Evolutionary conservation across 768 basidiomycete species (phyloP).

Genomic region (Tulasnella calospora): DNA sequence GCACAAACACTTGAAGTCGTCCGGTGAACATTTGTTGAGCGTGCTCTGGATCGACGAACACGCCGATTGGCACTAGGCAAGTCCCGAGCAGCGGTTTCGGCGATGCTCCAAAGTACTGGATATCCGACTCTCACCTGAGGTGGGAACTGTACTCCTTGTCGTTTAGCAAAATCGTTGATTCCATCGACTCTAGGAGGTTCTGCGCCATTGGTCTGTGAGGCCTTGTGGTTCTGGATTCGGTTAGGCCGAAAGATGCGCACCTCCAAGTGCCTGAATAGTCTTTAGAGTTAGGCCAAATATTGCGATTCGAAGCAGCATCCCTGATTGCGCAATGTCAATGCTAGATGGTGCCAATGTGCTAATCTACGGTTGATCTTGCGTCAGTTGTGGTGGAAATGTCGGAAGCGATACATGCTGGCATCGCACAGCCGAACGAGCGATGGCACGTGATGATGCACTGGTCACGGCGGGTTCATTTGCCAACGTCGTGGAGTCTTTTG

Average conservation of each 20-base stretch:
- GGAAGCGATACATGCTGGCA: background rate
- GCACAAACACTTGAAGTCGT: background rate
- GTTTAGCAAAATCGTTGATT: background rate
- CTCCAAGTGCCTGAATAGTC: constrained; percentile 1
- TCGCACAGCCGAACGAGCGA: background rate
- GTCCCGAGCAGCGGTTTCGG: background rate
- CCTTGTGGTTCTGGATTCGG: background rate
- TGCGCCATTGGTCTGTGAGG: background rate
- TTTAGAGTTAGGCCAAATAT: constrained; percentile 4
- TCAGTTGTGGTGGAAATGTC: background rate
- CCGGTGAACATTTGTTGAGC: background rate
- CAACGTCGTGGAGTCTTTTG: background rate
- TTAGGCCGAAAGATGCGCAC: background rate
- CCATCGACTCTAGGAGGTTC: background rate
- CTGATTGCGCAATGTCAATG: constrained; percentile 5
- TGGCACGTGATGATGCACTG: background rate
- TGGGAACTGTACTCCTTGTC: background rate
- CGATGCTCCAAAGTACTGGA: background rate
- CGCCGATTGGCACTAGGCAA: background rate
- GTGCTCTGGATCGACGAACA: background rate
- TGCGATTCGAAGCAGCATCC: background rate
- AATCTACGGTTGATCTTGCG: background rate
- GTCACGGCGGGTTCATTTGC: background rate
- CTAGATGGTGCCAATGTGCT: constrained; percentile 1
- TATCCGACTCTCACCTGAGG: background rate